Percentiles rank a stretch among this genome's conserved stretches.
Evolutionary conservation across 306 rosid genomes (phyloP).

Genomic region (Astragalus membranaceus): DNA sequence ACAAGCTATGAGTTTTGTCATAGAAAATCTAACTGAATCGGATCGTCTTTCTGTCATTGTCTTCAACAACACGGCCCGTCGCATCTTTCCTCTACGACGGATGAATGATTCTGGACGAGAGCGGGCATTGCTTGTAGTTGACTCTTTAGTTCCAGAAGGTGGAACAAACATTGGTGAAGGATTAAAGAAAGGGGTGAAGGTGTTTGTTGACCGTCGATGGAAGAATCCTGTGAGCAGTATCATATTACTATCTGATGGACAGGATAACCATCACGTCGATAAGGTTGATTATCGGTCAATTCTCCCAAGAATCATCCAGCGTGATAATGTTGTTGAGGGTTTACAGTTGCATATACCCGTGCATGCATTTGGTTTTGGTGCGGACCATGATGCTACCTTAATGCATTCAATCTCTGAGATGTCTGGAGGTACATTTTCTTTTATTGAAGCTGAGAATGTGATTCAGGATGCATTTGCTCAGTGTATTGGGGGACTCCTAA

Average conservation of each 20-base stretch:
- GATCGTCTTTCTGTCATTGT: slow-evolving; percentile 84
- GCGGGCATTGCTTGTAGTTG: slow-evolving; percentile 71
- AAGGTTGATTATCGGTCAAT: slow-evolving; percentile 47
- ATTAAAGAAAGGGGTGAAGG: slow-evolving; percentile 74
- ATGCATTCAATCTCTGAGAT: slow-evolving; percentile 83
- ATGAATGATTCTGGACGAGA: slow-evolving; percentile 77
- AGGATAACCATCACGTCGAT: slow-evolving; percentile 57
- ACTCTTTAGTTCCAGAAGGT: slow-evolving; percentile 60
- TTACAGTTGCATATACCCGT: slow-evolving; percentile 84
- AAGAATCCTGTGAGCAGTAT: slow-evolving; percentile 91
- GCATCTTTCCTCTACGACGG: slow-evolving; percentile 72
- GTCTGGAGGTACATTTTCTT: slow-evolving; percentile 96
- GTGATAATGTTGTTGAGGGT: slow-evolving; percentile 32
- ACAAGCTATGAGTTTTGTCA: slow-evolving; percentile 92
- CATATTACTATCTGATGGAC: slow-evolving; percentile 86
- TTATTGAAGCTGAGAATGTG: slow-evolving; percentile 77
- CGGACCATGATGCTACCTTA: slow-evolving; percentile 71
- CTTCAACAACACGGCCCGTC: slow-evolving; percentile 79
- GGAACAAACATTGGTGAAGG: slow-evolving; percentile 90
- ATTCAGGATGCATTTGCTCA: slow-evolving; percentile 98
- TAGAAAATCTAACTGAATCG: slow-evolving; percentile 73
- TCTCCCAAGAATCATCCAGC: slow-evolving; percentile 53
- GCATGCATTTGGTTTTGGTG: slow-evolving; percentile 87
- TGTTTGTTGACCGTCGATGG: slow-evolving; percentile 65
- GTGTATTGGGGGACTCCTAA: slow-evolving; percentile 92